These are phyloP conservation scores for Triticum timopheevii DNA, from an alignment of 176 grass and related monocot genomes.

Conservation along the genomic window DNA sequence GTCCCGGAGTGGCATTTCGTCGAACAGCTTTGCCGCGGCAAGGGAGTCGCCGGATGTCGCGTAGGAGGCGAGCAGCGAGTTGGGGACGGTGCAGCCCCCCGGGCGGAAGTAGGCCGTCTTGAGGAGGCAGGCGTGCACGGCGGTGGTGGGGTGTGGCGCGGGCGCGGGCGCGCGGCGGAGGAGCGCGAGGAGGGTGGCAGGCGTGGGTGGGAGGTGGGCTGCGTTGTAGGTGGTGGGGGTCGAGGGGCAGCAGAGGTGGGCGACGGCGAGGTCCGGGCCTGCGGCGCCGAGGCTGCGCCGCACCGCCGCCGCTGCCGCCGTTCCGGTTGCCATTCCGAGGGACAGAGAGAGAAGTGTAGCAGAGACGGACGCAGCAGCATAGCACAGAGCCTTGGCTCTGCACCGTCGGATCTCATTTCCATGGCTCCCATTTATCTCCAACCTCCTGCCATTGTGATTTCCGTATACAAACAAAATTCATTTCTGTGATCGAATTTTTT, in stretches of 20 bases:
- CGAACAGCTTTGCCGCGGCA: background rate
- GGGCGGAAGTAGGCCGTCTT: background rate
- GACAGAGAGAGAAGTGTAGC: background rate
- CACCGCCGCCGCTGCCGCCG: background rate
- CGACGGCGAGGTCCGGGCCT: background rate
- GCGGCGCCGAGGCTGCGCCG: background rate
- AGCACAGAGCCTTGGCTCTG: background rate
- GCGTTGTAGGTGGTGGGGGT: background rate
- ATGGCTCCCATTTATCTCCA: too few relatives aligned
- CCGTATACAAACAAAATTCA: too few relatives aligned
- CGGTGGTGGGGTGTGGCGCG: too few relatives aligned
- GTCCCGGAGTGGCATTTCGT: background rate
- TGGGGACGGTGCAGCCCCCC: background rate
- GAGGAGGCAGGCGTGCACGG: background rate
- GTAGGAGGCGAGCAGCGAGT: background rate
- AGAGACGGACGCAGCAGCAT: background rate
- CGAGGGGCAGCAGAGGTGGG: background rate
- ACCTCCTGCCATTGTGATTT: too few relatives aligned
- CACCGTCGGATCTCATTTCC: background rate
- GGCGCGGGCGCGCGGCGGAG: background rate
- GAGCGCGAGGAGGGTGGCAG: background rate
- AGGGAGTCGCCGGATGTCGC: background rate
- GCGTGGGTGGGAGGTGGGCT: background rate
- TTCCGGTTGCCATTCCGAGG: background rate
- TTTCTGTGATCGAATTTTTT: too few relatives aligned